Percentiles rank a stretch among this genome's conserved stretches.
These are phyloP conservation scores for Schizochytrium sp. DNA, from an alignment of 108 stramenopile species.

Conservation along the genomic window DNA sequence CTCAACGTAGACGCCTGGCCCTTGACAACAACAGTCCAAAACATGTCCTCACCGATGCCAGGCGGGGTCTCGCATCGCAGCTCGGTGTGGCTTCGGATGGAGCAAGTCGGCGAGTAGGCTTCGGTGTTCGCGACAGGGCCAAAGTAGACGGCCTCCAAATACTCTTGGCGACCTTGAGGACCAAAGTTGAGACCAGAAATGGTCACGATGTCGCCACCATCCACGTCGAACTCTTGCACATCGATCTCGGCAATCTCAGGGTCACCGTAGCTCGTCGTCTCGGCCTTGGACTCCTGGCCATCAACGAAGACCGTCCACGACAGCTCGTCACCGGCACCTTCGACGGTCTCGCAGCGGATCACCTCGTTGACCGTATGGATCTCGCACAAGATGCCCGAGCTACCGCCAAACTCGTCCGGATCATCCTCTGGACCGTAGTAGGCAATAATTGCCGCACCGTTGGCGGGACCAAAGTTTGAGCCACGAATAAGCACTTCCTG, in stretches of 20 bases:
- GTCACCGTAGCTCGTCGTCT: constrained; percentile 17
- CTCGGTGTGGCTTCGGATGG: neutral
- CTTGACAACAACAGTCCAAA: constrained; percentile 4
- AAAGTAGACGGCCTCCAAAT: constrained; percentile 21
- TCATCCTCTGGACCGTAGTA: constrained; percentile 14
- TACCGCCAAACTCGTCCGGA: neutral
- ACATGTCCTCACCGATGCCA: constrained; percentile 11
- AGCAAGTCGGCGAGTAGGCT: constrained; percentile 17
- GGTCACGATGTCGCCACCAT: constrained; percentile 16
- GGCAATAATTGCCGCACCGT: neutral
- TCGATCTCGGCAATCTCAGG: constrained; percentile 15
- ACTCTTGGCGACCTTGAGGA: neutral
- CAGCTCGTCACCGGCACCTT: constrained; percentile 29
- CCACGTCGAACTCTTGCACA: neutral
- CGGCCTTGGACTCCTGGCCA: constrained; percentile 16
- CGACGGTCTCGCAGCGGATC: constrained; percentile 15
- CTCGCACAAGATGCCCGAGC: neutral
- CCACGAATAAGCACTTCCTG: neutral
- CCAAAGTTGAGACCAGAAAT: constrained; percentile 24
- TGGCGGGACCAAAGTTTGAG: constrained; percentile 12
- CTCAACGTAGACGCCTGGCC: neutral
- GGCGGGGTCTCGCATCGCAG: neutral
- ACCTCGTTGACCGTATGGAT: neutral
- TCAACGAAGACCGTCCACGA: constrained; percentile 25
- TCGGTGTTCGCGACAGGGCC: neutral